Conservation (phyloP, 768 basidiomycete genomes). For the Termitomyces titanicus region DNA sequence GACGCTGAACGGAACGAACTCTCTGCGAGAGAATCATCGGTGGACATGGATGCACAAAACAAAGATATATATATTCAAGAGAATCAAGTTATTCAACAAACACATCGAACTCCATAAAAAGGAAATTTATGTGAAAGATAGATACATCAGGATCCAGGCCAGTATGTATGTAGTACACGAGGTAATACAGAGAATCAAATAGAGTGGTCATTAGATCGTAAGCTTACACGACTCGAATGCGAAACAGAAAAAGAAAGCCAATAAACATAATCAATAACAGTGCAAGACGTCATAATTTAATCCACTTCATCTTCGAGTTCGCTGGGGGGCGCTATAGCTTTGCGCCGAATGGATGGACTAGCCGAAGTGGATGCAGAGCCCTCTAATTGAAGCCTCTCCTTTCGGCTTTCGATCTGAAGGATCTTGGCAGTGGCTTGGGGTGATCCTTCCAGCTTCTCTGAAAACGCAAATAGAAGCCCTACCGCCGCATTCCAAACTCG, state of each 20-base stretch:
- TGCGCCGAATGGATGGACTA: conserved; percentile 7
- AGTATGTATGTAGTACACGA: conserved; percentile 10
- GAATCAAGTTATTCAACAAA: neutral
- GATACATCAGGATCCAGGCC: conserved; percentile 9
- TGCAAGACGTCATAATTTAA: neutral
- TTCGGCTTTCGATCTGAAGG: conserved; percentile 22
- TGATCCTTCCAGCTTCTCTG: conserved; percentile 54
- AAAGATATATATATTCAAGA: neutral
- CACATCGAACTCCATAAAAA: neutral
- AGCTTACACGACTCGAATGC: conserved; percentile 7
- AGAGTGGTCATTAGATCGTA: conserved; percentile 12
- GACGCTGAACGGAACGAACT: conserved; percentile 41
- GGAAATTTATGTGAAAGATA: neutral
- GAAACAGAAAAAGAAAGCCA: conserved; percentile 7
- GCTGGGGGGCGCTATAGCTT: conserved; percentile 18
- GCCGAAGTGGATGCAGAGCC: neutral
- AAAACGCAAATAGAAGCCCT: conserved; percentile 62
- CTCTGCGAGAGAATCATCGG: conserved; percentile 21
- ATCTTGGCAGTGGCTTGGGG: conserved; percentile 34
- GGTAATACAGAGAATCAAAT: conserved; percentile 9
- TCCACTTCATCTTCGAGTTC: conserved; percentile 14
- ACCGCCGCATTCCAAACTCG: conserved; percentile 54
- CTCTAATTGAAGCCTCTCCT: conserved; percentile 11
- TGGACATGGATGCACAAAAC: conserved; percentile 7
- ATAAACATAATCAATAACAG: conserved; percentile 14